Percentiles rank a stretch among this genome's conserved stretches.
Conservation (phyloP, 495 filamentous ascomycete genomes). For the Friedmanniomyces simplex region DNA sequence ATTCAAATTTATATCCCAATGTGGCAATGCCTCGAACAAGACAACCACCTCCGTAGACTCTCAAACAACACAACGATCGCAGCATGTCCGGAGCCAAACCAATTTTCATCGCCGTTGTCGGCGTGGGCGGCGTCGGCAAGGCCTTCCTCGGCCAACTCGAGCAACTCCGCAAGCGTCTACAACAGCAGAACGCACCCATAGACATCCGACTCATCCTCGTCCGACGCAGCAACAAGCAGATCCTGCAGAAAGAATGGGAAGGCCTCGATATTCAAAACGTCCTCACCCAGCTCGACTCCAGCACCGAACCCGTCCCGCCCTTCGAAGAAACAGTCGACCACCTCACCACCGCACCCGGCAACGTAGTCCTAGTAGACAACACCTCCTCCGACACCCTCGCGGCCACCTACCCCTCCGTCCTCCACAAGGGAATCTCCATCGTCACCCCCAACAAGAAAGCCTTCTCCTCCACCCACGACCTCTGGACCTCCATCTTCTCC, state of each 20-base stretch:
- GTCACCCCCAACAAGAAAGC: slow-evolving; percentile 98
- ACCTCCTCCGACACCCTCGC: slow-evolving; percentile 85
- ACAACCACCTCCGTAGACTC: not conserved
- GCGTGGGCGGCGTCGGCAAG: slow-evolving; percentile 85
- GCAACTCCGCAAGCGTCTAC: slow-evolving; percentile 40
- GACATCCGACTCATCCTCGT: slow-evolving; percentile 67
- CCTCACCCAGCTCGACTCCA: slow-evolving; percentile 37
- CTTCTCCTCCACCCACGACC: slow-evolving; percentile 61
- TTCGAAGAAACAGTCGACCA: slow-evolving; percentile 59
- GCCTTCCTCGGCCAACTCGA: slow-evolving; percentile 76
- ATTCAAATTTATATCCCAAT: no score
- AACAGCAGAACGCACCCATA: slow-evolving; percentile 38
- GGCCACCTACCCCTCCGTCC: slow-evolving; percentile 62
- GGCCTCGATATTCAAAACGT: slow-evolving; percentile 25
- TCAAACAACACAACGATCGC: not conserved
- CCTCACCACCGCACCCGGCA: slow-evolving; percentile 57
- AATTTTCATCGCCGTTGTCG: slow-evolving; percentile 30
- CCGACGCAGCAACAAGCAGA: slow-evolving; percentile 64
- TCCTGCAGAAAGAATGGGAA: slow-evolving; percentile 53
- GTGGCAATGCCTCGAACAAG: not conserved
- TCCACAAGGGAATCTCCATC: slow-evolving; percentile 70
- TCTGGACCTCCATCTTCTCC: slow-evolving; percentile 75
- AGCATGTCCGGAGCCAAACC: slow-evolving; percentile 5
- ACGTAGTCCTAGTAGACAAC: slow-evolving; percentile 81
- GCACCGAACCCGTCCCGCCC: slow-evolving; percentile 47